Evolutionary conservation across 225 moss, liverwort and hornwort genomes (phyloP), one percentile per base, ranked within the genome.

Genomic region (Climacium dendroides): DNA sequence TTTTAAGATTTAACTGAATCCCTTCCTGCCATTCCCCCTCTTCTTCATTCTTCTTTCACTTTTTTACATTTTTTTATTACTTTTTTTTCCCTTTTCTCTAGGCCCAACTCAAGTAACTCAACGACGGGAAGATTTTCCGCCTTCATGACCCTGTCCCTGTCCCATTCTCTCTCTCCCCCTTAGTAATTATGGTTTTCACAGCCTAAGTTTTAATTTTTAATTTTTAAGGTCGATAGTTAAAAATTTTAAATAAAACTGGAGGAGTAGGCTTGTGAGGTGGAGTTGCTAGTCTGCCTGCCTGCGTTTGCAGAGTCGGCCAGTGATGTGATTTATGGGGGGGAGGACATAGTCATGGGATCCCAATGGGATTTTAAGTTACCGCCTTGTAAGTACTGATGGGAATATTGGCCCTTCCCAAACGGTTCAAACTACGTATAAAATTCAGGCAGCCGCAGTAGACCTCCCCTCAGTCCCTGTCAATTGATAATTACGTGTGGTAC

Each of bases 271-370:
- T n/a, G n/a, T n/a, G n/a, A n/a, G n/a, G n/a, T n/a, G n/a, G n/a
- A n/a, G n/a, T n/a, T n/a, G n/a, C n/a, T n/a, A n/a, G n/a, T n/a
- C n/a, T n/a, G n/a, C n/a, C n/a, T n/a, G n/a, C n/a, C n/a, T n/a
- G n/a, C n/a, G n/a, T n/a, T n/a, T 11, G 57, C 83, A 88, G 86
- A 59, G 83, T 82, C 35, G 88, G 82, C 37, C 81, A 78, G 85
- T 73, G 86, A 67, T 86, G 86, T 89, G 74, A 89, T 89, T n/a
- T 74, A 65, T 50, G 80, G 60, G 60, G 29, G 69, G 88, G 90
- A 90, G 84, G 89, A 91, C 89, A 62, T 39, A 23, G 83, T 75
- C 88, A 83, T 89, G 86, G 89, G 89, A 89, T 91, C 62, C 87
- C 54, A 75, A 80, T 61, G 61, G 86, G 86, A 87, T 91, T 85